A percentile compares a stretch with the other conserved stretches of the same genome.
phyloP scores from a whole-genome alignment of 2,329 filamentous ascomycete species.

The Aspergillus alliaceus region DNA sequence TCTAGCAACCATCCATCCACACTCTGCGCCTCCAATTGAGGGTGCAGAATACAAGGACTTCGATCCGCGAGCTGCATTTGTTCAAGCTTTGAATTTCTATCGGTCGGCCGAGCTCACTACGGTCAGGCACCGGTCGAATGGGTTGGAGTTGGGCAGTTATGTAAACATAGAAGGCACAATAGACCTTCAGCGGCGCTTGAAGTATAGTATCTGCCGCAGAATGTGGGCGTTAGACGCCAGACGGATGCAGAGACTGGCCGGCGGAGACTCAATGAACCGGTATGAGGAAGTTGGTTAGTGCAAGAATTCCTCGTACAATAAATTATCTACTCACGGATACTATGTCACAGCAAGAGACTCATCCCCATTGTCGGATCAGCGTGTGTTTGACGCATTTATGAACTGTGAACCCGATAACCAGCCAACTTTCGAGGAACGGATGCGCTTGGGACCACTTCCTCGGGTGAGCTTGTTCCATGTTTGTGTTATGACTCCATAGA shows the following conservation, averaged over 20 bases:
- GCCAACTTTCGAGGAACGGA: constrained; percentile 37
- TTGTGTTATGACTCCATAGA: background rate
- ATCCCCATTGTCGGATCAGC: constrained; percentile 33
- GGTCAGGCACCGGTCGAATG: constrained; percentile 36
- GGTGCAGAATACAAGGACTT: constrained; percentile 43
- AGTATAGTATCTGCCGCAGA: constrained; percentile 41
- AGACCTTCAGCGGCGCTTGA: constrained; percentile 39
- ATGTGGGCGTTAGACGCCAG: constrained; percentile 46
- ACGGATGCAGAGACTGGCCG: constrained; percentile 41
- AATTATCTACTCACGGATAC: constrained; percentile 1
- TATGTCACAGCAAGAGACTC: constrained; percentile 29
- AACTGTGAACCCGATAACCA: constrained; percentile 38
- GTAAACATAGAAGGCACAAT: constrained; percentile 45
- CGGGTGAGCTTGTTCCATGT: constrained; percentile 26
- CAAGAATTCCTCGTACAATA: background rate
- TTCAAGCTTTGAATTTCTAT: constrained; percentile 44
- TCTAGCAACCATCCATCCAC: constrained; percentile 48
- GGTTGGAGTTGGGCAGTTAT: constrained; percentile 44
- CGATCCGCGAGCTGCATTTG: constrained; percentile 41
- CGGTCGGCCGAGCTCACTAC: constrained; percentile 40
- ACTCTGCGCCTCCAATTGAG: constrained; percentile 40
- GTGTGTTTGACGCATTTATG: constrained; percentile 41
- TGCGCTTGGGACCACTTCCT: constrained; percentile 41
- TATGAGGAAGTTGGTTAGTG: constrained; percentile 40
- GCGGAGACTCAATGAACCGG: constrained; percentile 34